phyloP scores from a whole-genome alignment of 176 grass and related monocot species.

The Bromus sterilis region DNA sequence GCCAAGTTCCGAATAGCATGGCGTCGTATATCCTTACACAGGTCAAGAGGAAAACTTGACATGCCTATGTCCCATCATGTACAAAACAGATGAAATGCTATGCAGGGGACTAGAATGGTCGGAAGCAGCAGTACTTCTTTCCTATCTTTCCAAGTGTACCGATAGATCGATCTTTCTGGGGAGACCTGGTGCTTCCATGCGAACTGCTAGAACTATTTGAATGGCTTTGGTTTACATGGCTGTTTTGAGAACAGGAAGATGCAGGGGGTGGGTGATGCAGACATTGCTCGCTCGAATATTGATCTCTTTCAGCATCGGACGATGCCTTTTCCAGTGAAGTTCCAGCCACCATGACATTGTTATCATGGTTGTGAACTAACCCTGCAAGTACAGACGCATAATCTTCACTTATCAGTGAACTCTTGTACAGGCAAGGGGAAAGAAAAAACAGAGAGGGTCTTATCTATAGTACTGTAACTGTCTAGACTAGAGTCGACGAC shows the following conservation, averaged over 20 bases:
- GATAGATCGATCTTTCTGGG: background rate
- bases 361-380: background rate
- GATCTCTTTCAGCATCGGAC: background rate
- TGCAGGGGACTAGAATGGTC: constrained; percentile 12
- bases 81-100: constrained; percentile 5
- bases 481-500: background rate
- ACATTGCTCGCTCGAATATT: background rate
- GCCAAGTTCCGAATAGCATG: background rate
- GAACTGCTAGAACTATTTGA: constrained; percentile 11
- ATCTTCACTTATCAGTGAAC: background rate
- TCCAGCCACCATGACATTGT: background rate
- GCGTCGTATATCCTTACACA: background rate
- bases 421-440: background rate
- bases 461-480: background rate
- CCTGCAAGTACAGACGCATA: constrained; percentile 3
- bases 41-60: background rate
- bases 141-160: constrained; percentile 32
- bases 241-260: constrained; percentile 8
- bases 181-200: constrained; percentile 2
- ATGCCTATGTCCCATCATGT: background rate
- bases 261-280: background rate
- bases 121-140: constrained; percentile 46
- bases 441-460: background rate
- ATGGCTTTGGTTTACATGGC: constrained; percentile 13
- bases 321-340: background rate